These are phyloP conservation scores for Phytophthora fragariae DNA, from an alignment of 352 stramenopile genomes.

Conservation along the genomic window DNA sequence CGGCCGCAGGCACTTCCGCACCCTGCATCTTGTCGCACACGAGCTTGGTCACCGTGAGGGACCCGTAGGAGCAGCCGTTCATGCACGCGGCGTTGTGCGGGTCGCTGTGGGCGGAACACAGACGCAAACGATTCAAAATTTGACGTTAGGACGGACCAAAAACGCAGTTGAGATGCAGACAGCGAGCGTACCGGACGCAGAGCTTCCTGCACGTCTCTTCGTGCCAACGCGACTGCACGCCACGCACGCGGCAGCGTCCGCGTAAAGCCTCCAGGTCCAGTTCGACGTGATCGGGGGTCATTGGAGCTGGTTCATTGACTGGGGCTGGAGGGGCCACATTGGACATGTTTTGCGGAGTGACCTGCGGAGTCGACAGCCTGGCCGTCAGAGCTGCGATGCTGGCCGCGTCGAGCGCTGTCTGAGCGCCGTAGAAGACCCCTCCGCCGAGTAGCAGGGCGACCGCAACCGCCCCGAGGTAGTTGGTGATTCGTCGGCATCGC, in stretches of 20 bases:
- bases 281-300: constrained; percentile 4
- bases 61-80: constrained; percentile 81
- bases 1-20: constrained; percentile 32
- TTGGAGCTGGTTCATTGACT: not conserved
- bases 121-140: not conserved
- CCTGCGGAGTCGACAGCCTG: constrained; percentile 7
- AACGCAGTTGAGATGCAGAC: not conserved
- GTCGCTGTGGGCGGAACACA: constrained; percentile 43
- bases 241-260: constrained; percentile 61
- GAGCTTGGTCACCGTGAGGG: constrained; percentile 74
- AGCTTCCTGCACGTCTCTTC: constrained; percentile 77
- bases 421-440: constrained; percentile 26
- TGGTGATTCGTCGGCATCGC: constrained; percentile 43
- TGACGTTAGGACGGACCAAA: not conserved
- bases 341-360: constrained; percentile 22
- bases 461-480: constrained; percentile 38
- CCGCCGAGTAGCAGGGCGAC: constrained; percentile 34
- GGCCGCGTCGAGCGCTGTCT: constrained; percentile 15
- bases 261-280: constrained; percentile 52
- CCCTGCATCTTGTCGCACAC: constrained; percentile 62
- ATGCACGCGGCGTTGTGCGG: constrained; percentile 72
- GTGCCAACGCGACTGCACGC: constrained; percentile 75
- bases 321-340: not conserved
- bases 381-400: constrained; percentile 30
- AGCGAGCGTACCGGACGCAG: constrained; percentile 48